Evolutionary conservation across 768 basidiomycete genomes (phyloP).

Genomic region (Steccherinum ochraceum): DNA sequence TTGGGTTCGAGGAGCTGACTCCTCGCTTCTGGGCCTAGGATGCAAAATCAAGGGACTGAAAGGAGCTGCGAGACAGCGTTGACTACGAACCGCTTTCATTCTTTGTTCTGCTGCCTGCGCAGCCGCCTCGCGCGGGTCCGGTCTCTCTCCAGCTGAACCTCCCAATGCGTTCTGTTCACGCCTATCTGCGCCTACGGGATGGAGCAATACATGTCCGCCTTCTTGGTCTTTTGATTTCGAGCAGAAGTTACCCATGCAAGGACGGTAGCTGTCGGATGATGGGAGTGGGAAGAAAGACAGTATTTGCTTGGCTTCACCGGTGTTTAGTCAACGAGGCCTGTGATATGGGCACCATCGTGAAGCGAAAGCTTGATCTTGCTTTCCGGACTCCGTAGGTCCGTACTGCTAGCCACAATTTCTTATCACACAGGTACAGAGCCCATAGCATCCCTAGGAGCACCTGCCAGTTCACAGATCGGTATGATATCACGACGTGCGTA

Average conservation of each 20-base stretch:
- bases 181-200: constrained; percentile 2
- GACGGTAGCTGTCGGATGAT: background rate
- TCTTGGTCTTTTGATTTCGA: constrained; percentile 26
- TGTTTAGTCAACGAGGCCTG: background rate
- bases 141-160: constrained; percentile 8
- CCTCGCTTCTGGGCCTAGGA: constrained; percentile 36
- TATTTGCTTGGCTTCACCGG: background rate
- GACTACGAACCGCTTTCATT: constrained; percentile 24
- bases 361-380: background rate
- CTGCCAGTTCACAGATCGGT: too few relatives aligned
- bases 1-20: constrained; percentile 38
- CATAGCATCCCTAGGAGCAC: background rate
- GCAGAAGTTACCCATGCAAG: constrained; percentile 29
- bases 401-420: background rate
- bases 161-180: background rate
- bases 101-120: constrained; percentile 31
- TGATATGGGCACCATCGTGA: background rate
- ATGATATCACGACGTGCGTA: background rate
- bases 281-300: background rate
- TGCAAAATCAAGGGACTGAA: background rate
- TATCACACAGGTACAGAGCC: background rate
- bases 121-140: constrained; percentile 25
- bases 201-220: constrained; percentile 25
- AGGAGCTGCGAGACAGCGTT: constrained; percentile 6
- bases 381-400: too few relatives aligned